Evolutionary conservation across 768 basidiomycete species (phyloP).

Genomic region (Agaricus sinodeliciosus): DNA sequence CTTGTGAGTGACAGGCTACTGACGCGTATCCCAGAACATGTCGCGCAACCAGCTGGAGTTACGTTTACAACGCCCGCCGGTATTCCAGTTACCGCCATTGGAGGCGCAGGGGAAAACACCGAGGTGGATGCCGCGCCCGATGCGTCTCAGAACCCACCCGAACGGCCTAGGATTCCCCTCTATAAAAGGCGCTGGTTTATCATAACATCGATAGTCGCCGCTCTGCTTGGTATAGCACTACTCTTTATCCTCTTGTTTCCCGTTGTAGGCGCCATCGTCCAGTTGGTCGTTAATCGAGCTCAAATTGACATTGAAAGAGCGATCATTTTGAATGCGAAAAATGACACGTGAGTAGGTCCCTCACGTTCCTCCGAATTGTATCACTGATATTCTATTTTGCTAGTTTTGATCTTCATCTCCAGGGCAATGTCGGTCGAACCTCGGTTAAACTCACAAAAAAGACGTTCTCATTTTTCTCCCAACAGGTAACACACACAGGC

Average conservation of each 20-base stretch:
- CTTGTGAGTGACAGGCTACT: neutral
- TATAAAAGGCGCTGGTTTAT: slow-evolving; percentile 65
- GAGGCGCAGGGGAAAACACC: neutral
- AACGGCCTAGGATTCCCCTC: slow-evolving; percentile 31
- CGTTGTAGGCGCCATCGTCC: slow-evolving; percentile 59
- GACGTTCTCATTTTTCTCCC: neutral
- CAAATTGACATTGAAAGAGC: slow-evolving; percentile 48
- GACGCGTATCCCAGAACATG: slow-evolving; percentile 23
- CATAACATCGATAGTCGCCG: slow-evolving; percentile 42
- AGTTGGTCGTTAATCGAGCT: slow-evolving; percentile 53
- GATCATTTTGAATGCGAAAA: slow-evolving; percentile 45
- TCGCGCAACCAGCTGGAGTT: slow-evolving; percentile 23
- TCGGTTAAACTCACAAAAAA: neutral
- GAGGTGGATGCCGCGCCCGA: neutral
- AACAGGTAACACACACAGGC: slow-evolving; percentile 60
- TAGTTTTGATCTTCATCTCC: slow-evolving; percentile 47
- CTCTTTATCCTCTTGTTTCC: slow-evolving; percentile 66
- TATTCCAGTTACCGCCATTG: slow-evolving; percentile 13
- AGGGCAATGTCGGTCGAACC: slow-evolving; percentile 40
- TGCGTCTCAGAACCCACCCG: slow-evolving; percentile 13
- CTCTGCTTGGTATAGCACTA: slow-evolving; percentile 50
- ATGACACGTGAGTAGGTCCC: slow-evolving; percentile 41
- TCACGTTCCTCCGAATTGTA: neutral
- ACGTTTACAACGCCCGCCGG: slow-evolving; percentile 20
- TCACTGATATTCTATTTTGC: neutral